Evolutionary conservation across 2,329 filamentous ascomycete genomes (phyloP).

Genomic region (Microdochium paspali): DNA sequence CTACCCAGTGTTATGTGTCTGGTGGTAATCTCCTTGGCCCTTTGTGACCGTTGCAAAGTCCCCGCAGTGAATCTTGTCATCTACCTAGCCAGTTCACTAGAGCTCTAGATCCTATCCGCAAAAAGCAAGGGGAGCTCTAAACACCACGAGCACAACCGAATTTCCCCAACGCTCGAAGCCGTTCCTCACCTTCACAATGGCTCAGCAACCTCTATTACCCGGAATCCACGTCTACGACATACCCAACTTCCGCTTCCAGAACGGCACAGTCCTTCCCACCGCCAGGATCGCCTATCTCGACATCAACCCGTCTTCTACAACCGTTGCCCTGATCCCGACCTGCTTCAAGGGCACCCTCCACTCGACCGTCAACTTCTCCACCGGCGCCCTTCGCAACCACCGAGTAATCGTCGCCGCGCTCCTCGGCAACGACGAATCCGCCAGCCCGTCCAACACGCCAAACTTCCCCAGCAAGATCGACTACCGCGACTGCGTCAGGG

Average conservation of each 20-base stretch:
- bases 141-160: too few relatives aligned
- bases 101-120: not conserved
- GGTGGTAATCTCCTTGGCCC: too few relatives aligned
- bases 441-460: constrained; percentile 32
- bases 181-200: not conserved
- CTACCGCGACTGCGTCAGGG: constrained; percentile 32
- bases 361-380: constrained; percentile 35
- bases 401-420: constrained; percentile 35
- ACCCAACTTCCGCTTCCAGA: constrained; percentile 25
- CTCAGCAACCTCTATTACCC: not conserved
- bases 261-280: constrained; percentile 18
- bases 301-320: constrained; percentile 17
- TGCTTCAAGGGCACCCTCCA: constrained; percentile 44
- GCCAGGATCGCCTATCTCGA: constrained; percentile 18
- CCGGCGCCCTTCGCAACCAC: constrained; percentile 27
- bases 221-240: constrained; percentile 22
- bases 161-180: too few relatives aligned
- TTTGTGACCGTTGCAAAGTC: too few relatives aligned
- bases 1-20: too few relatives aligned
- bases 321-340: constrained; percentile 38
- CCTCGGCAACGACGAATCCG: constrained; percentile 37
- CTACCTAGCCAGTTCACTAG: too few relatives aligned
- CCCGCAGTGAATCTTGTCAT: too few relatives aligned
- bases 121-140: not conserved
- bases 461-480: constrained; percentile 25